phyloP scores from a whole-genome alignment of 345 rosid species.

The Rhodamnia rubescens region DNA sequence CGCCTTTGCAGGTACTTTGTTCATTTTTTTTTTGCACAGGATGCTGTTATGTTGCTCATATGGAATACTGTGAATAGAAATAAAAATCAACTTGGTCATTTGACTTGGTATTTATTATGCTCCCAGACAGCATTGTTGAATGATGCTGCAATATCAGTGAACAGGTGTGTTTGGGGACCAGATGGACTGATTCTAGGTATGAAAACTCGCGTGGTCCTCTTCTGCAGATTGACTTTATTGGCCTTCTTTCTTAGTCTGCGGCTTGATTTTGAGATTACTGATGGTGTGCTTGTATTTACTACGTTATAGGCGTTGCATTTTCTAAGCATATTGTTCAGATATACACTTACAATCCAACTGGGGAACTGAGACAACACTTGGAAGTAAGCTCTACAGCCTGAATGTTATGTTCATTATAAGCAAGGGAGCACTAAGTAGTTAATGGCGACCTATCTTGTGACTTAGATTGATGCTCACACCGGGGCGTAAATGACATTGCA shows the following conservation, averaged over 20 bases:
- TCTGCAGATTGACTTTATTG: background rate
- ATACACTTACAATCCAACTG: constrained; percentile 31
- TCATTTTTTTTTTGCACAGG: background rate
- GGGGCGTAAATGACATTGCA: constrained; percentile 58
- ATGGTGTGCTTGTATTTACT: background rate
- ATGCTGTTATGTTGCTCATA: background rate
- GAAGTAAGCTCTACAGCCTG: background rate
- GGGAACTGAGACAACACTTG: background rate
- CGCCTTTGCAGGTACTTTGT: constrained; percentile 24
- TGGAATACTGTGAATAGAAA: background rate
- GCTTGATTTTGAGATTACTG: background rate
- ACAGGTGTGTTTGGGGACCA: constrained; percentile 56
- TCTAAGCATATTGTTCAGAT: constrained; percentile 76
- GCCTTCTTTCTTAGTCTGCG: background rate
- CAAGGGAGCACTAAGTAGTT: background rate
- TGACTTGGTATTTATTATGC: background rate
- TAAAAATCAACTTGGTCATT: background rate
- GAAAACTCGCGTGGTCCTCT: background rate
- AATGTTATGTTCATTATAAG: constrained; percentile 3
- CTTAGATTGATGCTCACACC: constrained; percentile 56
- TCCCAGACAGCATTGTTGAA: constrained; percentile 38
- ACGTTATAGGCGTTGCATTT: constrained; percentile 55
- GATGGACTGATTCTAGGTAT: constrained; percentile 55
- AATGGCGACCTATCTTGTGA: background rate
- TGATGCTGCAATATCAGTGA: constrained; percentile 49